These are phyloP conservation scores for Filobasidium floriforme DNA, from an alignment of 768 basidiomycete species.

Conservation along the genomic window DNA sequence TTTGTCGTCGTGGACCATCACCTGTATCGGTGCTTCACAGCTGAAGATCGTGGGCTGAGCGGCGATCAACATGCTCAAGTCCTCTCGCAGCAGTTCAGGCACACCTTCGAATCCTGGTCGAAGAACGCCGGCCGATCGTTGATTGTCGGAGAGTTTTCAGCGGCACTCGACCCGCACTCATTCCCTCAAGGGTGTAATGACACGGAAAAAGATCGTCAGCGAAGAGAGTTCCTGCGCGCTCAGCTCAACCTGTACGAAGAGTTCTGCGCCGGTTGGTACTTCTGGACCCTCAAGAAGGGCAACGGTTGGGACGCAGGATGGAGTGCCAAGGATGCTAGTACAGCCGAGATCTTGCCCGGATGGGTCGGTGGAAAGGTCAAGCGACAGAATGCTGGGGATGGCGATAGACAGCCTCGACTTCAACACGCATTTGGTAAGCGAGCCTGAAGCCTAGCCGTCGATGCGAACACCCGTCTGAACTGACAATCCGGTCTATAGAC, in stretches of 20 bases:
- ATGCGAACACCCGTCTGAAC: too few relatives aligned
- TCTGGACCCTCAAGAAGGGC: slow-evolving; percentile 76
- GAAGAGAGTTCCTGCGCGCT: slow-evolving; percentile 54
- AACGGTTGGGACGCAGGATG: slow-evolving; percentile 62
- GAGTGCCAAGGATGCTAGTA: slow-evolving; percentile 61
- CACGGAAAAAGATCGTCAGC: slow-evolving; percentile 48
- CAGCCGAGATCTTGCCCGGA: slow-evolving; percentile 57
- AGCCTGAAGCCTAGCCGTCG: neutral
- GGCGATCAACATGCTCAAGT: slow-evolving; percentile 55
- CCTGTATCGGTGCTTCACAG: slow-evolving; percentile 72
- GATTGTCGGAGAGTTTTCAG: slow-evolving; percentile 73
- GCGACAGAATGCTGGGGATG: slow-evolving; percentile 33
- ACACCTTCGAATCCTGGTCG: slow-evolving; percentile 47
- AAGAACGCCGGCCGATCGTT: slow-evolving; percentile 51
- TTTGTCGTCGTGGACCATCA: slow-evolving; percentile 70
- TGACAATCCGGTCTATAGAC: slow-evolving; percentile 26
- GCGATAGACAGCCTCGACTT: slow-evolving; percentile 41
- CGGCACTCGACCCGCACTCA: slow-evolving; percentile 61
- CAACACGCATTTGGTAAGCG: slow-evolving; percentile 40
- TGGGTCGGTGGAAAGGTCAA: slow-evolving; percentile 48
- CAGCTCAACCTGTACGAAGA: slow-evolving; percentile 62
- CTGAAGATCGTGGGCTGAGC: slow-evolving; percentile 52
- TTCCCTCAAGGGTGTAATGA: slow-evolving; percentile 50
- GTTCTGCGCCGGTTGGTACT: slow-evolving; percentile 66
- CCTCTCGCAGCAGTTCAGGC: slow-evolving; percentile 48